Base-by-base conservation (phyloP, 352 stramenopile genomes). In the Saprolegnia diclina region DNA sequence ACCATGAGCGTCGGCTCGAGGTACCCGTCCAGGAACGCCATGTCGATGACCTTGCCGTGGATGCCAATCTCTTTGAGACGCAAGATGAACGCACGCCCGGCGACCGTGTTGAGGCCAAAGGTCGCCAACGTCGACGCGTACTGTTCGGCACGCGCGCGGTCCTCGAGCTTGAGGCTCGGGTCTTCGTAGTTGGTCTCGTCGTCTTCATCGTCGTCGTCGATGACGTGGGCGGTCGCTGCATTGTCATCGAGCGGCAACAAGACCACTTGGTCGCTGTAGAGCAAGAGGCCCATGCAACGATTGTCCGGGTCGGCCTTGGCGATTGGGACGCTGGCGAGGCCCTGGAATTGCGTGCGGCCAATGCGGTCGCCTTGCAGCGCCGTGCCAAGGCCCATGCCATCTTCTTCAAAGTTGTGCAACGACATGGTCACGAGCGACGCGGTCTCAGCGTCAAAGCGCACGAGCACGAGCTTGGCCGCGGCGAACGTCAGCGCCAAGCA, bases 1-100 rank as follows among this genome's bases (percentile, higher is more conserved):
- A 95, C 77, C 85, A 93, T 93, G 21, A 95, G 61, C 19, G 87
- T 95, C 14, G 87, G 87, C 69, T 95, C 87, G 37, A 95, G 72
- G 45, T 95, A 95, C 19, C 87, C 87, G 21, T 93, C 83, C 10
- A 95, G 73, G 59, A 95, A 95, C 0, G 81, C 83, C 18, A 95
- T 71, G 45, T 95, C 87, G 42, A 92, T 77, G 5, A 95, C 71
- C 65, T 91, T 91, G 22, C 85, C 85, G 0, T 74, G 75, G 45
- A 95, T 93, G 9, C 89, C 87, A 11, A 95, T 48, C 55, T 91
- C 83, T 4, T 83, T 80, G 22, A 94, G 72, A 1, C 82, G 77
- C 46, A 94, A 52, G 32, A 94, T 54, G 62, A 94, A 94, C 64
- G 92, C 83, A 2, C 85, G 77, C 19, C 87, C 83, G 0, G 85